Evolutionary conservation across 2,329 filamentous ascomycete species (phyloP).

Genomic region (Lecanosticta acicola): DNA sequence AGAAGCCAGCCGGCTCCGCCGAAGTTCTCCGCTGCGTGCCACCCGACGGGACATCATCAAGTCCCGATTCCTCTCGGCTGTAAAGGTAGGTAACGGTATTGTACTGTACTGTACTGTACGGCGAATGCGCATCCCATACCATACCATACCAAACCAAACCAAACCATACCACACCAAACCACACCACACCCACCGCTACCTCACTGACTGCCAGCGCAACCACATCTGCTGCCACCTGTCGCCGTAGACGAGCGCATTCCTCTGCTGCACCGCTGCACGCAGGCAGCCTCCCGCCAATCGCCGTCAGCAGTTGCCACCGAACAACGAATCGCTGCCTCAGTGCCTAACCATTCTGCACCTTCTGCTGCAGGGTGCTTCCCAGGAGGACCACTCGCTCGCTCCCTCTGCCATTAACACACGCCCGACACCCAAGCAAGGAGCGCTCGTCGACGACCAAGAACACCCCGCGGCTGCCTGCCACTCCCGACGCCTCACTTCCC

Average conservation of each 20-base stretch:
- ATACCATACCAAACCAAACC: too few relatives aligned
- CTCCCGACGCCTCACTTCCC: constrained; percentile 8
- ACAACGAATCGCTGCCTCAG: constrained; percentile 8
- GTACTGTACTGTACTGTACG: too few relatives aligned
- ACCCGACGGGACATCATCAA: constrained; percentile 1
- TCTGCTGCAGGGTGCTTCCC: constrained; percentile 14
- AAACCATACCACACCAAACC: too few relatives aligned
- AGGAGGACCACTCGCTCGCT: not conserved
- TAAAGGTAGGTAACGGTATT: too few relatives aligned
- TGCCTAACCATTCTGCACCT: constrained; percentile 1
- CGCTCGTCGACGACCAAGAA: not conserved
- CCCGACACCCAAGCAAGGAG: constrained; percentile 6
- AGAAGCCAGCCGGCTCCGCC: not conserved
- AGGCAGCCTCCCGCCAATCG: constrained; percentile 7
- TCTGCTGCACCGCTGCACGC: not conserved
- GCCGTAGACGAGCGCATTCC: too few relatives aligned
- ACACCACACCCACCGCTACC: too few relatives aligned
- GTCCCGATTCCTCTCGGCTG: too few relatives aligned
- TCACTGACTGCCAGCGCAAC: too few relatives aligned
- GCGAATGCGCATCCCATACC: too few relatives aligned
- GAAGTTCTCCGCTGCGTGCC: constrained; percentile 1
- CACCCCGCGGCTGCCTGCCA: constrained; percentile 11
- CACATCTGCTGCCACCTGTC: too few relatives aligned
- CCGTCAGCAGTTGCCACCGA: constrained; percentile 9
- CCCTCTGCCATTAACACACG: constrained; percentile 9